phyloP scores from a whole-genome alignment of 768 basidiomycete genomes.

The Sutorius australiensis region DNA sequence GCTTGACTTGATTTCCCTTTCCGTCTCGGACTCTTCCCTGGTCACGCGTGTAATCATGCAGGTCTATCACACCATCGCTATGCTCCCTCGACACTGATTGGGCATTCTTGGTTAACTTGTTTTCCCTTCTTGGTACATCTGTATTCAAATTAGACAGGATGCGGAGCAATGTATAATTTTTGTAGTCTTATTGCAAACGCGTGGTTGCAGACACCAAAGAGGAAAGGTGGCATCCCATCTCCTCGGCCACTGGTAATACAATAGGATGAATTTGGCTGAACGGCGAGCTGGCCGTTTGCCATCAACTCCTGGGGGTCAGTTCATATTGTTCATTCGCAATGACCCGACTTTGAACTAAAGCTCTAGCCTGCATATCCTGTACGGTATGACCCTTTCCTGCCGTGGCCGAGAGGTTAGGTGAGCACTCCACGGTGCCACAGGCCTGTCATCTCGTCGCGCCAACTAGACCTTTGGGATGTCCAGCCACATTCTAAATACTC shows the following conservation, averaged over 20 bases:
- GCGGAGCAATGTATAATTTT: constrained; percentile 20
- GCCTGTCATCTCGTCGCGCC: constrained; percentile 8
- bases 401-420: constrained; percentile 2
- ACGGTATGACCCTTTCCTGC: not conserved
- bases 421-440: constrained; percentile 24
- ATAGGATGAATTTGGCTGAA: not conserved
- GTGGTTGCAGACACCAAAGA: not conserved
- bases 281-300: not conserved
- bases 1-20: constrained; percentile 24
- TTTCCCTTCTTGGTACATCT: constrained; percentile 22
- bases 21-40: constrained; percentile 10
- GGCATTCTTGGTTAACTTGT: constrained; percentile 6
- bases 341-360: not conserved
- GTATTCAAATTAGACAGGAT: constrained; percentile 21
- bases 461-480: not conserved
- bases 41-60: constrained; percentile 5
- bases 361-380: not conserved
- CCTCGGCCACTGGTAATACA: not conserved
- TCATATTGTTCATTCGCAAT: not conserved
- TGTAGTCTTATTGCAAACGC: constrained; percentile 5
- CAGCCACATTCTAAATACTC: not conserved
- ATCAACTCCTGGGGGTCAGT: not conserved
- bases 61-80: constrained; percentile 8
- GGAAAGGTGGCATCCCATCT: not conserved
- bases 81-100: constrained; percentile 2